Evolutionary conservation across 345 rosid genomes (phyloP), one percentile per base, ranked within the genome.

Genomic region (Pistacia atlantica): DNA sequence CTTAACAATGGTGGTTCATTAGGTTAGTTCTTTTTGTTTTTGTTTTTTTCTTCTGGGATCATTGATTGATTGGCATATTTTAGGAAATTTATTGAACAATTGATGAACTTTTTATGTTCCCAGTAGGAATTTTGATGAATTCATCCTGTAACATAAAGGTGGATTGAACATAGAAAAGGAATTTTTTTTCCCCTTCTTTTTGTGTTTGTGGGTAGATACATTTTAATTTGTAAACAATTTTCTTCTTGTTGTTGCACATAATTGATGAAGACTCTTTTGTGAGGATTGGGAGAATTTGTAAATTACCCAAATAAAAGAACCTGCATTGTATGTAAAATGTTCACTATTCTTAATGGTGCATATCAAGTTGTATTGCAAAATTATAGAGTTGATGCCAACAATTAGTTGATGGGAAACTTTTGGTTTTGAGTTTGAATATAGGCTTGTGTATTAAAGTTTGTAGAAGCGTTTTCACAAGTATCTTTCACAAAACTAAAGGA

Each of bases 361-460:
- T 55, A 20, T 38, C 51, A 52, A 58, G 57, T 65, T 61, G 63
- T 13, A 25, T 65, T 31, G 18, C 38, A 56, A 42, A 54, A 62
- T 22, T n/a, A 66, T 54, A 45, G 14, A 33, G 54, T 79, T 45
- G 66, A 52, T 68, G 71, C 20, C 52, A 11, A 42, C 12, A 68
- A 73, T 70, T 6, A 20, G 52, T 54, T 62, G 69, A 51, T 65
- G 1, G 0, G 38, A 54, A 35, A 38, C 7, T 49, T 60, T 77
- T 17, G 31, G 42, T 60, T 66, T 57, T 60, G 16, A 14, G 59
- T 58, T 58, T 72, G 37, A 45, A 28, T 56, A 66, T 46, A 22
- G n/a, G 59, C 31, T 73, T 52, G 25, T 73, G 45, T 77, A 54
- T 57, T 63, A 46, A 57, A 42, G 38, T 51, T 71, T 57, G 48